A percentile compares a stretch with the other conserved stretches of the same genome.
phyloP scores from a whole-genome alignment of 192 early-diverging fungal species.

The Mortierella hygrophila region DNA sequence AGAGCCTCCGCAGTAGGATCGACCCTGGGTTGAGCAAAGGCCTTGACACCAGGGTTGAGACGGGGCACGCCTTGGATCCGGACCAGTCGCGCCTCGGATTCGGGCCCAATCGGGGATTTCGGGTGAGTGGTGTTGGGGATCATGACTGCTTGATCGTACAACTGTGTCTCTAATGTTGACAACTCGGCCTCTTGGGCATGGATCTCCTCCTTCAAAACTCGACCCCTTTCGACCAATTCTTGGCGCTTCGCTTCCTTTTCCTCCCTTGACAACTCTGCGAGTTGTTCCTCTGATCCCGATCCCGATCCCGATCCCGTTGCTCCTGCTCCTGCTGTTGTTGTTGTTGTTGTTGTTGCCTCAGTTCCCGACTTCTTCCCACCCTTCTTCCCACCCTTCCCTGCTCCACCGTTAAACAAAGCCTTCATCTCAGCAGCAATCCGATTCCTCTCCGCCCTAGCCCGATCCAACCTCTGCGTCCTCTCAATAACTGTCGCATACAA shows the following conservation, averaged over 20 bases:
- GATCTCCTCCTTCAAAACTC: slow-evolving; percentile 70
- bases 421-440: slow-evolving; percentile 51
- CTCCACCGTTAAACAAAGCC: slow-evolving; percentile 25
- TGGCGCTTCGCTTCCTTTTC: slow-evolving; percentile 29
- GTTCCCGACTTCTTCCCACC: slow-evolving; percentile 2
- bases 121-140: slow-evolving; percentile 88
- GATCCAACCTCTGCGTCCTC: slow-evolving; percentile 59
- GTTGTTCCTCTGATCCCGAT: background rate
- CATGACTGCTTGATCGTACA: slow-evolving; percentile 73
- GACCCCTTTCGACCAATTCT: slow-evolving; percentile 63
- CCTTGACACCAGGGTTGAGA: slow-evolving; percentile 37
- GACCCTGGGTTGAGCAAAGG: slow-evolving; percentile 31
- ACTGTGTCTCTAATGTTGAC: slow-evolving; percentile 60
- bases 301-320: background rate
- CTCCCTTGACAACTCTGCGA: background rate
- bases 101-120: slow-evolving; percentile 79
- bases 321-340: background rate
- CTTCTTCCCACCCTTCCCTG: slow-evolving; percentile 8
- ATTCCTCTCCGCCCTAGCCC: slow-evolving; percentile 64
- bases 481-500: slow-evolving; percentile 63
- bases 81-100: slow-evolving; percentile 71
- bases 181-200: slow-evolving; percentile 64
- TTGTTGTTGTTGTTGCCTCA: background rate
- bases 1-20: background rate
- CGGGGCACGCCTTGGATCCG: slow-evolving; percentile 59